A percentile compares a stretch with the other conserved stretches of the same genome.
phyloP scores from a whole-genome alignment of 139 green algal genomes.

The Chlorella sp. region DNA sequence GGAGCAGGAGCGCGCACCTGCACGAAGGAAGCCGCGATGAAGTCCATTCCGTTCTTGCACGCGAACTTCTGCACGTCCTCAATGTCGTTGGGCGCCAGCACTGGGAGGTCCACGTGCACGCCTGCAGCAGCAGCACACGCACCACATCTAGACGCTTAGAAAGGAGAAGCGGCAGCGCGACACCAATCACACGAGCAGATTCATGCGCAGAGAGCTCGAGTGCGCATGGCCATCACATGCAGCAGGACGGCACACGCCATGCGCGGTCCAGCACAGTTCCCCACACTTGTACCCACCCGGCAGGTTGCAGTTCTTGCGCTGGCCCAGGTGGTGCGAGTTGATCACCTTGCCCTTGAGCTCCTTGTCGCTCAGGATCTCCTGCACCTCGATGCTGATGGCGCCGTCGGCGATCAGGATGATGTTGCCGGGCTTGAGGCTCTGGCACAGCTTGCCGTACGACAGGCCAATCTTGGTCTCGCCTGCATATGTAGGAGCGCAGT shows the following conservation, averaged over 20 bases:
- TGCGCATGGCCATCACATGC: too few species aligned
- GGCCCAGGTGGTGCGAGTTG: slow-evolving; percentile 31
- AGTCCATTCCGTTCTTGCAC: slow-evolving; percentile 48
- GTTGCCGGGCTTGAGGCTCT: slow-evolving; percentile 42
- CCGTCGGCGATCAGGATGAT: slow-evolving; percentile 61
- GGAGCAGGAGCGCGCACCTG: slow-evolving; percentile 26
- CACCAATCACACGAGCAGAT: too few species aligned
- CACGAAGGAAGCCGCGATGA: slow-evolving; percentile 53
- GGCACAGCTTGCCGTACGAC: slow-evolving; percentile 47
- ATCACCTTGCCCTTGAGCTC: slow-evolving; percentile 38
- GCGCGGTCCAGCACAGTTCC: too few species aligned
- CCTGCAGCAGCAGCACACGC: too few species aligned
- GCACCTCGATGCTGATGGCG: slow-evolving; percentile 46
- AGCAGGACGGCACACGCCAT: too few species aligned
- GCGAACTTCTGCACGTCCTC: slow-evolving; percentile 55
- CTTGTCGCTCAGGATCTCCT: slow-evolving; percentile 36
- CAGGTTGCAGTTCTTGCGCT: slow-evolving; percentile 65
- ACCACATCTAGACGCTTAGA: too few species aligned
- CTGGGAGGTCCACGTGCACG: slow-evolving; percentile 67
- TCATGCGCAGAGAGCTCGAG: too few species aligned
- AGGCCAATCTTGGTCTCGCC: slow-evolving; percentile 49
- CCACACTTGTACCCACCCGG: slow-evolving; percentile 60
- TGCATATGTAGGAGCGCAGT: too few species aligned
- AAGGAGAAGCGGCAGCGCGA: too few species aligned
- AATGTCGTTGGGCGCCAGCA: slow-evolving; percentile 64